Base-by-base conservation (phyloP, 129 eudicot species). In the Helianthus annuus region DNA sequence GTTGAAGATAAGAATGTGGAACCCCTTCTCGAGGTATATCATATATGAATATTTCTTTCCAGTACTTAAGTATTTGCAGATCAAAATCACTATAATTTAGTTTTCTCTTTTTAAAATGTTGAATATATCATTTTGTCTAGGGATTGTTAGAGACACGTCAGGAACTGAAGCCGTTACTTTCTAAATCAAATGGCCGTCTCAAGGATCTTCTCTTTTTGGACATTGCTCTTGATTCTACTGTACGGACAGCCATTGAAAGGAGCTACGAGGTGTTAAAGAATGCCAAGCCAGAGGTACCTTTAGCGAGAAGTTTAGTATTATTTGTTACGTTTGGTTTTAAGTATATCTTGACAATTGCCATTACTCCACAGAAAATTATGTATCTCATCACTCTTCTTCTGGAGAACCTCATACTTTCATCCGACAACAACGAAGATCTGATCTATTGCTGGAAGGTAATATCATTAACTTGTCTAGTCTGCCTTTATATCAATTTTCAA, bases 391-490 rank as follows among this genome's bases (percentile, higher is more conserved):
- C 96, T 72, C 96, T 95, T 79, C 87, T 95, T 79, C 86, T 91
- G 48, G 99, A 95, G 81, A 95, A 95, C 77, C 97, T 95, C 63
- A 86, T 88, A 16, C 97, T 95, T 60, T 95, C 96, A 16, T 86
- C 89, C 48, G 87, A 84, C 70, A 81, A 88, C 66, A 95, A 95
- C 60, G 99, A 95, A 83, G 99, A 95, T 80, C 91, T 95, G 56
- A 76, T 95, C 79, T 95, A 83, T 80, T 95, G 97, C 84, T 88
- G 93, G 72, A 95, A 95, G 99, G 99, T 95, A 84, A 81, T 54
- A 5, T 60, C 7, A 16, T 62, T 70, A 79, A 11, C 40, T 52
- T 55, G 32, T 79, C 60, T 29, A 34, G 49, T 71, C 24, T 72
- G 17, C 56, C 62, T 49, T 6, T 59, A 7, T 48, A n/a, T 61